Base-by-base conservation (phyloP, 2,329 filamentous ascomycete species). In the Arthrobotrys pseudoclavata region DNA sequence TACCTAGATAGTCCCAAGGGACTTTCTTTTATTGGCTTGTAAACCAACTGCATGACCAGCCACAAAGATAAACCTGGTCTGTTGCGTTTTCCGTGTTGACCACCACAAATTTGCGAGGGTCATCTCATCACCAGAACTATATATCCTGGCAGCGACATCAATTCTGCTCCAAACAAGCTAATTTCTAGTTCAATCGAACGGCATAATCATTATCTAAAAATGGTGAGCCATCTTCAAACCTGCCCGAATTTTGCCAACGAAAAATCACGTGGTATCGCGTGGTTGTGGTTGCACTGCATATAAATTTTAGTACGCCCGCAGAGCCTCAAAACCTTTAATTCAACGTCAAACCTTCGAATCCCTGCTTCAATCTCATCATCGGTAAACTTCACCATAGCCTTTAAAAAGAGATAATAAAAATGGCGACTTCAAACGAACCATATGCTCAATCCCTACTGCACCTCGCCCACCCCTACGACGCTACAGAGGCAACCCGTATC, bases 391-490 rank as follows among this genome's bases (percentile, higher is more conserved):
- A 57, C 22, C 69, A 62, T 37, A 12, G 22, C 47, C 9, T 31
- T 12, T 10, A 18, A 62, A 20, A 9, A 45, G 18, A 9, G 18
- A 10, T n/a, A 45, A 18, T 2, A 9, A 20, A 31, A 10, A 76
- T 76, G 72, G 53, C 72, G 3, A 53, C 72, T 26, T 24, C 72
- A 12, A 42, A 24, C 13, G 74, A 85, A 64, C 82, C 84, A 52
- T 82, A 88, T 9, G 90, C 89, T 0, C 87, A 89, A 79, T 85
- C 87, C 6, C 89, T 97, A 62, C 90, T 98, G 66, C 84, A 87
- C 4, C 90, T 92, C 81, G 93, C 93, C 9, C 93, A 97, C 84
- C 91, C 92, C 1, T 91, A 93, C 26, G 87, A 91, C 79, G 90
- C 88, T 71, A 89, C 90, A 68, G 85, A 86, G 15, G 75, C 75